These are phyloP conservation scores for Sarocladium oryzae DNA, from an alignment of 2,329 filamentous ascomycete genomes.

Conservation along the genomic window DNA sequence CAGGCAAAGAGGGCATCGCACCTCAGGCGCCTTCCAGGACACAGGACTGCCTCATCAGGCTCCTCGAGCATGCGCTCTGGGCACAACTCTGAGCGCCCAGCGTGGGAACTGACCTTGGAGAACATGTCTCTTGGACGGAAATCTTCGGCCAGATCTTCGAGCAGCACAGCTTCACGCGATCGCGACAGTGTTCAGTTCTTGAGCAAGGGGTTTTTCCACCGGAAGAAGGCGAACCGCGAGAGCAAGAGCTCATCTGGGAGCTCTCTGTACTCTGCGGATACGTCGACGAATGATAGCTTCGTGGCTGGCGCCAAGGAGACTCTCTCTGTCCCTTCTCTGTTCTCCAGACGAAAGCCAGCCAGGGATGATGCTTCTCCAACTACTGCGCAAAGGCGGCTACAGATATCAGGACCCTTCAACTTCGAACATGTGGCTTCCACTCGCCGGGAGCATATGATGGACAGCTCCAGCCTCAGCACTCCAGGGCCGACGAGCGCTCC, in stretches of 20 bases:
- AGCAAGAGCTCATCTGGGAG: slow-evolving; percentile 41
- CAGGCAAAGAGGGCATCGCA: slow-evolving; percentile 51
- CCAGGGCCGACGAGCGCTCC: slow-evolving; percentile 14
- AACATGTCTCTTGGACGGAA: slow-evolving; percentile 44
- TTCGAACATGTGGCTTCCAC: slow-evolving; percentile 60
- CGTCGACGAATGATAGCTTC: slow-evolving; percentile 24
- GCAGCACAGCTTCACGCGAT: slow-evolving; percentile 46
- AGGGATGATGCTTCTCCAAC: slow-evolving; percentile 23
- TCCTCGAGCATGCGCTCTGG: slow-evolving; percentile 47
- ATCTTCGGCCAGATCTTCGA: slow-evolving; percentile 50
- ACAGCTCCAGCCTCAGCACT: slow-evolving; percentile 30
- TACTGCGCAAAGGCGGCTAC: slow-evolving; percentile 32
- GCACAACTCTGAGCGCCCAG: slow-evolving; percentile 34
- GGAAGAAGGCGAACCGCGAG: slow-evolving; percentile 44
- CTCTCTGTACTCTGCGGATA: slow-evolving; percentile 43
- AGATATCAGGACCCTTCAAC: slow-evolving; percentile 59
- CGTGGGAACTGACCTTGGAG: slow-evolving; percentile 45
- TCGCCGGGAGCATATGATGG: slow-evolving; percentile 40
- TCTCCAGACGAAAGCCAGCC: slow-evolving; percentile 40
- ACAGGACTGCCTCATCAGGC: slow-evolving; percentile 43
- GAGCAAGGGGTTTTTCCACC: slow-evolving; percentile 53
- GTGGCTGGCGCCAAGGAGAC: slow-evolving; percentile 32
- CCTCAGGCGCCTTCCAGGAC: slow-evolving; percentile 23
- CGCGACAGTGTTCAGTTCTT: slow-evolving; percentile 55
- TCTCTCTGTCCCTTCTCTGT: slow-evolving; percentile 40